Conservation (phyloP, 441 rosid species). For the Capsella rubella region DNA sequence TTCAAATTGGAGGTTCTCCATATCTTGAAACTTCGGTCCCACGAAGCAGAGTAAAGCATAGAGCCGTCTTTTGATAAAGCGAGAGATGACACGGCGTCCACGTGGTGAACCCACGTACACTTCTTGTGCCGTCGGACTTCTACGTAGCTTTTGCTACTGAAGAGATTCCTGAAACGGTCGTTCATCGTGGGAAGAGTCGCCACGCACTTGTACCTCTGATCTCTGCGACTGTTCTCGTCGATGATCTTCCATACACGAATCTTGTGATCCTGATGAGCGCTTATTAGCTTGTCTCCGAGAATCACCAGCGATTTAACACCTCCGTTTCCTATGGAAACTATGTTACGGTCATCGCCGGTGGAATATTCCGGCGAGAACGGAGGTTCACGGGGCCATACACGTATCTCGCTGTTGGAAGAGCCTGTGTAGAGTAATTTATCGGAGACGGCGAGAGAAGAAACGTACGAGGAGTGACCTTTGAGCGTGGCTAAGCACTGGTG, state of each 20-base stretch:
- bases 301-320: constrained; percentile 65
- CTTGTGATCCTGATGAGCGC: constrained; percentile 80
- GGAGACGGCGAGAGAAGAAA: constrained; percentile 60
- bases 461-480: constrained; percentile 54
- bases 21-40: constrained; percentile 79
- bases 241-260: constrained; percentile 78
- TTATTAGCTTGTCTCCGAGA: constrained; percentile 55
- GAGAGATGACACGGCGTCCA: constrained; percentile 71
- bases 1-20: constrained; percentile 68
- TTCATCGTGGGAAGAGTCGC: constrained; percentile 70
- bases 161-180: constrained; percentile 56
- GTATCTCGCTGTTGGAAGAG: constrained; percentile 59
- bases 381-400: constrained; percentile 53
- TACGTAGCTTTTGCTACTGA: constrained; percentile 61
- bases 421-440: constrained; percentile 55
- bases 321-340: constrained; percentile 47
- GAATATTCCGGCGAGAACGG: constrained; percentile 6
- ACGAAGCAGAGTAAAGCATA: constrained; percentile 72
- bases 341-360: background rate
- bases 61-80: constrained; percentile 56
- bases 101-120: constrained; percentile 80
- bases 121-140: constrained; percentile 71
- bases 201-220: constrained; percentile 49
- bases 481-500: constrained; percentile 56
- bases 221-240: constrained; percentile 25